These are phyloP conservation scores for Elongisporangium prolatum DNA, from an alignment of 352 stramenopile species.

Conservation along the genomic window DNA sequence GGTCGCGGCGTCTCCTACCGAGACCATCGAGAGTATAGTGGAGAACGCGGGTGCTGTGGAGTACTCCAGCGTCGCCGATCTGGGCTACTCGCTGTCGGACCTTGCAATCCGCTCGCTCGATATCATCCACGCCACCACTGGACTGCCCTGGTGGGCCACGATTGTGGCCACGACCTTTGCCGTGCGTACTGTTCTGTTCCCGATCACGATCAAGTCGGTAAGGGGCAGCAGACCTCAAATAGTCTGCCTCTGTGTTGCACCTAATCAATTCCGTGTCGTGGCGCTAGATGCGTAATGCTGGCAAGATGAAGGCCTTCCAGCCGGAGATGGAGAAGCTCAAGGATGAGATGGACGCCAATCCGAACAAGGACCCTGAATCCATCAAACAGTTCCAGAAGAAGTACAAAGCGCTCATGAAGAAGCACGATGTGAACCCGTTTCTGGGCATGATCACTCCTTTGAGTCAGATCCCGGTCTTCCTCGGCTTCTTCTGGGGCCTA, in stretches of 20 bases:
- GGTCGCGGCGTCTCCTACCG: slow-evolving; percentile 31
- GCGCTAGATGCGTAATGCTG: slow-evolving; percentile 80
- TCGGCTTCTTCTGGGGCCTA: slow-evolving; percentile 84
- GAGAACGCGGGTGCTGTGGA: slow-evolving; percentile 27
- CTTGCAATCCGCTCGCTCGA: slow-evolving; percentile 72
- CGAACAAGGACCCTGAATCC: slow-evolving; percentile 37
- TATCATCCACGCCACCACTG: slow-evolving; percentile 69
- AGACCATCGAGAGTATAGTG: slow-evolving; percentile 39
- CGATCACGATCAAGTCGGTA: slow-evolving; percentile 77
- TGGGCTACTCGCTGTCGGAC: slow-evolving; percentile 70
- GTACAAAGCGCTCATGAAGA: slow-evolving; percentile 79
- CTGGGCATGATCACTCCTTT: slow-evolving; percentile 65
- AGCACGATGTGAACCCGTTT: slow-evolving; percentile 79
- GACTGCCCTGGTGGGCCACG: slow-evolving; percentile 86
- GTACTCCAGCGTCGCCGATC: slow-evolving; percentile 47
- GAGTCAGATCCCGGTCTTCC: slow-evolving; percentile 74
- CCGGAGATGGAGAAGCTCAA: slow-evolving; percentile 82
- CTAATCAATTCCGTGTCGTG: too few relatives aligned
- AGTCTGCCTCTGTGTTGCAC: too few relatives aligned
- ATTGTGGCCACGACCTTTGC: slow-evolving; percentile 80
- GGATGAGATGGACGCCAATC: slow-evolving; percentile 53
- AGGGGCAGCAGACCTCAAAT: slow-evolving; percentile 7
- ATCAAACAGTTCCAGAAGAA: slow-evolving; percentile 60
- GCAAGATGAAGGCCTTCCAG: slow-evolving; percentile 81
- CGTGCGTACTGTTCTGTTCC: slow-evolving; percentile 68